Evolutionary conservation across 768 basidiomycete genomes (phyloP).

Genomic region (Suillus subaureus): DNA sequence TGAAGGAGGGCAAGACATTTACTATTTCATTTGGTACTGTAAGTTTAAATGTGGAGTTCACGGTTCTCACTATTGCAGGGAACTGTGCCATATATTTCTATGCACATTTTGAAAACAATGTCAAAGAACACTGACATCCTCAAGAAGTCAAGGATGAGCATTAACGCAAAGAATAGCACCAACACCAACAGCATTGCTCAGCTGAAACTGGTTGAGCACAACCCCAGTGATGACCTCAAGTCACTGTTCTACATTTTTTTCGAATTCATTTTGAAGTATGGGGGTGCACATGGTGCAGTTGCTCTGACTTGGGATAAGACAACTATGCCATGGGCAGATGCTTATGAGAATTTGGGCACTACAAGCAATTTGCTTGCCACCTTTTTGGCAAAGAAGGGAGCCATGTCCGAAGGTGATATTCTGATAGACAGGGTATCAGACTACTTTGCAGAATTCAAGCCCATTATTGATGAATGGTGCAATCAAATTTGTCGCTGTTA

Average conservation of each 20-base stretch:
- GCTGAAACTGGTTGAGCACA: background rate
- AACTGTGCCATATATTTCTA: background rate
- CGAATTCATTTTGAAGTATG: background rate
- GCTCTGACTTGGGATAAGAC: background rate
- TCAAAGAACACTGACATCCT: background rate
- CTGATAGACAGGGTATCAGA: background rate
- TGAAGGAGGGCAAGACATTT: background rate
- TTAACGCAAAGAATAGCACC: background rate
- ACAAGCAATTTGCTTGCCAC: background rate
- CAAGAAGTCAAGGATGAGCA: background rate
- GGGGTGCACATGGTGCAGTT: background rate
- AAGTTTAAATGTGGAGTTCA: background rate
- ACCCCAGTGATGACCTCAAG: background rate
- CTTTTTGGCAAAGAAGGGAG: background rate
- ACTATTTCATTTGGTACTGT: background rate
- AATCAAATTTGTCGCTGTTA: rapidly evolving
- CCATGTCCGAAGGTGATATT: background rate
- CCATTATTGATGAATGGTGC: background rate
- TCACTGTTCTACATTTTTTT: background rate
- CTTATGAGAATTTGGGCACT: background rate
- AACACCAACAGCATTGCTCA: background rate
- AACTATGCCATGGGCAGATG: background rate
- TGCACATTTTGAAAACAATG: background rate
- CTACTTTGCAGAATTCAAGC: background rate
- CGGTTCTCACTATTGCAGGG: background rate